Conservation (phyloP, 2,329 filamentous ascomycete genomes). For the Dendryphion nanum region DNA sequence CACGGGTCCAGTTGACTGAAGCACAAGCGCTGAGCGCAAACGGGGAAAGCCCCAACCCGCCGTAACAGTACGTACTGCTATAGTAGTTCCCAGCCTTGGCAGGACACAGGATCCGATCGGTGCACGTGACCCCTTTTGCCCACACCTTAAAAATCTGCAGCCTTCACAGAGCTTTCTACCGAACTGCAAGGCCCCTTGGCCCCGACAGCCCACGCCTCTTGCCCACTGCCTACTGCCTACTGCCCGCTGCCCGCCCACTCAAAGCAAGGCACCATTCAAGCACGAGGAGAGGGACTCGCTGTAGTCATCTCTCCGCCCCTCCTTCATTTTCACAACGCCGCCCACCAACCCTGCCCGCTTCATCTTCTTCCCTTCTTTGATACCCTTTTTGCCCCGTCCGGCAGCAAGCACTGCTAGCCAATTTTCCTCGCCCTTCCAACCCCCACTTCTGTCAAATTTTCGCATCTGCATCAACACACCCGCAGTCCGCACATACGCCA, state of each 20-base stretch:
- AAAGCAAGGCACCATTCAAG: constrained; percentile 2
- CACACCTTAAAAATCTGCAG: too few species aligned
- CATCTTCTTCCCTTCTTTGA: constrained; percentile 49
- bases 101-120: too few species aligned
- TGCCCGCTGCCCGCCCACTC: neutral
- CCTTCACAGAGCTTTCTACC: too few species aligned
- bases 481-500: constrained; percentile 57
- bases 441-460: constrained; percentile 40
- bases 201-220: too few species aligned
- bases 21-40: neutral
- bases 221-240: too few species aligned
- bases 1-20: neutral
- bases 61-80: neutral
- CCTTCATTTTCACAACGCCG: constrained; percentile 29
- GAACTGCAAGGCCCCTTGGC: too few species aligned
- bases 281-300: constrained; percentile 22
- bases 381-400: constrained; percentile 52
- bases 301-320: constrained; percentile 33
- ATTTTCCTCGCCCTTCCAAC: constrained; percentile 36
- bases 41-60: neutral
- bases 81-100: too few species aligned
- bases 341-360: constrained; percentile 41
- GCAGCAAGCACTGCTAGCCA: constrained; percentile 51
- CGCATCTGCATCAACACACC: constrained; percentile 36
- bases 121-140: too few species aligned